Base-by-base conservation (phyloP, 495 filamentous ascomycete genomes). In the Chaetomium tenue region DNA sequence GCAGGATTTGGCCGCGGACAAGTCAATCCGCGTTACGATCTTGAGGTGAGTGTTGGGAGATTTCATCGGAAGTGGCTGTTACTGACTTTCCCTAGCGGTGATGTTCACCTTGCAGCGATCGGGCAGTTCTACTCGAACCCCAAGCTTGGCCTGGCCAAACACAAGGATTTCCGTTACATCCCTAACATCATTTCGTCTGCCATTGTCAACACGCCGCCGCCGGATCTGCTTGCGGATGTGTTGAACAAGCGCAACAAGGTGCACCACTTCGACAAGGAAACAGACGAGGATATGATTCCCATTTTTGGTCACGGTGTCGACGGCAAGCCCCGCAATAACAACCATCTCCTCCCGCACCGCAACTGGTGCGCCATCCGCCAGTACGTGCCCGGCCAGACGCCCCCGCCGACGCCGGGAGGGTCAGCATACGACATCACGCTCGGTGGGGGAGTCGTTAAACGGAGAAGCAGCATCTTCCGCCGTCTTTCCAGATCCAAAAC, bases 61-160 rank as follows among this genome's bases (percentile, higher is more conserved):
- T 93, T 33, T 12, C 5, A 89, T n/a, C 20, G 23, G 18, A 9
- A 20, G 23, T 2, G 33, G 0, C 22, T n/a, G 5, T 50, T 60
- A 71, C 66, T 52, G 20, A 16, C 18, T n/a, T n/a, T 58, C 8
- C 26, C 9, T 90, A 96, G 91, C 44, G 95, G 94, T 48, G 95
- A 98, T 75, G 94, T 98, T 9, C 92, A 98, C 76, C 83, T 98
- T 11, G 93, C 89, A 5, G 94, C 92, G 5, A 83, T 97, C 50
- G 94, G 95, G 6, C 92, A 96, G 70, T 97, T 98, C 78, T 97
- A 92, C 74, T 96, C 91, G 7, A 94, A 92, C 69, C 87, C 90
- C 2, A 91, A 90, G 70, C 78, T 93, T 40, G 83, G 85, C 15
- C 76, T 96, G 25, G 74, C 89, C 18, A 97, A 96, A 70, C 91